phyloP scores from a whole-genome alignment of 345 rosid species.

The Salix dunnii region DNA sequence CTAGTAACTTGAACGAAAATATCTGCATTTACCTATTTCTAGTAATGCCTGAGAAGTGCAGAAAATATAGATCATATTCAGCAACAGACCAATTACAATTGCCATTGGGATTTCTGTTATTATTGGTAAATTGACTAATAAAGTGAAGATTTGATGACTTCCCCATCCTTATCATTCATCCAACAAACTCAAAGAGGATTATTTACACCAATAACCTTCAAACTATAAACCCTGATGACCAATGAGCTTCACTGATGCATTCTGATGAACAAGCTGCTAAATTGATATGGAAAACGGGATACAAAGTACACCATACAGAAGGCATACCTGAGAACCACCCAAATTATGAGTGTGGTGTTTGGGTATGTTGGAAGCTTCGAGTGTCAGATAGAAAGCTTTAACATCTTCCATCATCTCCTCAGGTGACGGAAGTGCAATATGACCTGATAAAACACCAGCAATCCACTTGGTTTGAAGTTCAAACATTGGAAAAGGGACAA shows the following conservation, averaged over 20 bases:
- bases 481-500: conserved; percentile 54
- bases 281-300: too few species aligned
- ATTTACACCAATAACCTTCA: too few species aligned
- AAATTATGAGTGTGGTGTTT: conserved; percentile 59
- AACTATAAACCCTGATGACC: too few species aligned
- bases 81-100: not conserved
- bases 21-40: not conserved
- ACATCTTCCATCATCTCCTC: conserved; percentile 68
- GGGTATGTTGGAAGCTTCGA: conserved; percentile 54
- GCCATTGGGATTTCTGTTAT: not conserved
- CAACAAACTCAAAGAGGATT: too few species aligned
- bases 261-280: too few species aligned
- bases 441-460: conserved; percentile 71
- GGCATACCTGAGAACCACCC: conserved; percentile 45
- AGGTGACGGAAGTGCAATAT: conserved; percentile 53
- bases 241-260: too few species aligned
- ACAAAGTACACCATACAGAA: not conserved
- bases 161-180: not conserved
- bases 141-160: not conserved
- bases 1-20: not conserved
- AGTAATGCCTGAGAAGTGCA: not conserved
- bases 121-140: not conserved
- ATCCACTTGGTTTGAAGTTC: conserved; percentile 92
- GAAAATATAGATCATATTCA: not conserved
- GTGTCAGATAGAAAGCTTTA: conserved; percentile 43